phyloP scores from a whole-genome alignment of 306 rosid genomes.

The Cucurbita pepo region DNA sequence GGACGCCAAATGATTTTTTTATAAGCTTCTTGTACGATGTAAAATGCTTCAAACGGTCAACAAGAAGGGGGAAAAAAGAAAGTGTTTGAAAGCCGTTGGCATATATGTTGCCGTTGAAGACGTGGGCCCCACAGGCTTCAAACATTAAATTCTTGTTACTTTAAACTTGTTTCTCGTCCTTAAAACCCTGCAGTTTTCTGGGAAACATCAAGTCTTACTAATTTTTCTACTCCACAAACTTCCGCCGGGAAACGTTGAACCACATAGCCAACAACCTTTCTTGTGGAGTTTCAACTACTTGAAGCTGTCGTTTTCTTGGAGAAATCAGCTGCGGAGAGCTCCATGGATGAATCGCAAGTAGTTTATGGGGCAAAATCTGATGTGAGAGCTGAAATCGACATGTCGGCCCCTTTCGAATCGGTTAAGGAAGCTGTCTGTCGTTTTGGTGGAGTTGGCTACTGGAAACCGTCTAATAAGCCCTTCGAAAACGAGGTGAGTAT shows the following conservation, averaged over 20 bases:
- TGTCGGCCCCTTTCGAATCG: constrained; percentile 69
- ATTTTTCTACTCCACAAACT: neutral
- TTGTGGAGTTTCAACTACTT: neutral
- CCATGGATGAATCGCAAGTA: neutral
- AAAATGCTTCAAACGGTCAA: neutral
- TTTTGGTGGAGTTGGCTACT: constrained; percentile 68
- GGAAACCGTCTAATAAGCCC: constrained; percentile 42
- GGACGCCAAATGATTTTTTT: neutral
- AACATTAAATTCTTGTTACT: neutral
- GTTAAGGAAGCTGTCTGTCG: constrained; percentile 61
- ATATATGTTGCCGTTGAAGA: neutral
- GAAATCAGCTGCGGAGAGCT: neutral
- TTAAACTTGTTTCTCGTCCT: neutral
- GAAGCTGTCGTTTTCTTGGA: neutral
- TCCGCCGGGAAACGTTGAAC: neutral
- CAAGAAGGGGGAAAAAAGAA: neutral
- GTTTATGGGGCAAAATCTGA: neutral
- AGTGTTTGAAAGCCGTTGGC: constrained; percentile 2
- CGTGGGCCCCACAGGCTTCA: neutral
- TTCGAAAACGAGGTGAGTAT: constrained; percentile 20
- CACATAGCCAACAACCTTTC: neutral
- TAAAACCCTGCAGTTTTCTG: neutral
- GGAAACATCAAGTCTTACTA: neutral
- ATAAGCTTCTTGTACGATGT: neutral
- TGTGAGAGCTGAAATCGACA: constrained; percentile 52